Conservation (phyloP, 2,329 filamentous ascomycete species). For the Talaromyces sp. region DNA sequence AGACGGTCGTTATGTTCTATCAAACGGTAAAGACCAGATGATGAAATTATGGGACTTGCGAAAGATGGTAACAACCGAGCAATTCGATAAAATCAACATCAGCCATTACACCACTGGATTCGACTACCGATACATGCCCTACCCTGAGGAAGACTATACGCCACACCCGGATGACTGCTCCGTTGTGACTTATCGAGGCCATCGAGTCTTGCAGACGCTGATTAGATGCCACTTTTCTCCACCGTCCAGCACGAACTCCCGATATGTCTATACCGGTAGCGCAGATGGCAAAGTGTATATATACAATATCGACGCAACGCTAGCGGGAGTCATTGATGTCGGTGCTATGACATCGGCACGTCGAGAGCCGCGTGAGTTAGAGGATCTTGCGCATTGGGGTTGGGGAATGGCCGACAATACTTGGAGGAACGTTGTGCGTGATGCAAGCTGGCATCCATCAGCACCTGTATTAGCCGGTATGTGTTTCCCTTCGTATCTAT, state of each 20-base stretch:
- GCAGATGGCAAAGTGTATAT: slow-evolving; percentile 85
- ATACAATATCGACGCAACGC: slow-evolving; percentile 87
- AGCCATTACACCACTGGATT: slow-evolving; percentile 54
- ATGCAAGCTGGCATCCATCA: slow-evolving; percentile 86
- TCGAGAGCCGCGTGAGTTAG: slow-evolving; percentile 52
- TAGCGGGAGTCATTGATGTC: slow-evolving; percentile 74
- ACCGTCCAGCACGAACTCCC: slow-evolving; percentile 73
- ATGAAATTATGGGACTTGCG: slow-evolving; percentile 97
- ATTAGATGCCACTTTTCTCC: slow-evolving; percentile 96
- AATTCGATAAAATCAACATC: slow-evolving; percentile 50
- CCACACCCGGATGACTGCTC: slow-evolving; percentile 83
- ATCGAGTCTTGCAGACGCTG: slow-evolving; percentile 80
- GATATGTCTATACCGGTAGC: slow-evolving; percentile 90
- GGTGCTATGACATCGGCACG: slow-evolving; percentile 58
- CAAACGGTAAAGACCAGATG: slow-evolving; percentile 91
- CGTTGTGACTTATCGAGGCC: slow-evolving; percentile 86
- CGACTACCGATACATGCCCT: slow-evolving; percentile 57
- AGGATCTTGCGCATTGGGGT: slow-evolving; percentile 52
- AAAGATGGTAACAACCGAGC: slow-evolving; percentile 73
- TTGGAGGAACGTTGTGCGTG: slow-evolving; percentile 76
- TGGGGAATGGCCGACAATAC: slow-evolving; percentile 50
- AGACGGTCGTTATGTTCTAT: slow-evolving; percentile 82
- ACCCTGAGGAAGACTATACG: slow-evolving; percentile 50
- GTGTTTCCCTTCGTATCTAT: slow-evolving; percentile 20
- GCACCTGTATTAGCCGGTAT: slow-evolving; percentile 70